A percentile compares a stretch with the other conserved stretches of the same genome.
Conservation (phyloP, 805 yeast species). For the Metschnikowia lachancei region DNA sequence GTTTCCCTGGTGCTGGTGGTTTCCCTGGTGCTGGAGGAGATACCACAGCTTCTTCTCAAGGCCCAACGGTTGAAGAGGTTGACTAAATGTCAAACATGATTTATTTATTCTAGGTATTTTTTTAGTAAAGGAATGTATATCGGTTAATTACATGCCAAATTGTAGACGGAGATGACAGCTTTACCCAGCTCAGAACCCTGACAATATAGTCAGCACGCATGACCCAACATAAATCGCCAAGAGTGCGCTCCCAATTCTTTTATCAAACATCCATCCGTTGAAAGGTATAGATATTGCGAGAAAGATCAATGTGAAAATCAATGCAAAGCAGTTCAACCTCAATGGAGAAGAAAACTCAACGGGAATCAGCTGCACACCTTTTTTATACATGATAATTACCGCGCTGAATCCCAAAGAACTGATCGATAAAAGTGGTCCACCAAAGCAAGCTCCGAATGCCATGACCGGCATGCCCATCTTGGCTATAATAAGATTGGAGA, state of each 20-base stretch:
- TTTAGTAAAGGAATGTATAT: background rate
- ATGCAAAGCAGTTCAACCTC: slow-evolving; percentile 15
- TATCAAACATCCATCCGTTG: slow-evolving; percentile 34
- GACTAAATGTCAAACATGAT: slow-evolving; percentile 4
- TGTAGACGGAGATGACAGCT: background rate
- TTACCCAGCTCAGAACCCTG: background rate
- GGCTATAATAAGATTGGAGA: slow-evolving; percentile 79
- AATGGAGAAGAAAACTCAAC: slow-evolving; percentile 16
- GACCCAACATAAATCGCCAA: slow-evolving; percentile 34
- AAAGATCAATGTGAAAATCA: slow-evolving; percentile 12
- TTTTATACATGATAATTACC: slow-evolving; percentile 13
- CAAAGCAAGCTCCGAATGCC: slow-evolving; percentile 95
- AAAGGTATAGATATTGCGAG: slow-evolving; percentile 14
- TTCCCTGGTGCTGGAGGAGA: slow-evolving; percentile 27
- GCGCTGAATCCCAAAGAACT: slow-evolving; percentile 74
- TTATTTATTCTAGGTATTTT: background rate
- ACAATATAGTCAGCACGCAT: slow-evolving; percentile 19
- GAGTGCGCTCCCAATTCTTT: slow-evolving; percentile 31
- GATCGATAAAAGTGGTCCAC: slow-evolving; percentile 81
- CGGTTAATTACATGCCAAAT: background rate
- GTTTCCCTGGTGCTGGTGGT: slow-evolving; percentile 19
- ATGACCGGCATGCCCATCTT: slow-evolving; percentile 77
- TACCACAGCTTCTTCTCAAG: slow-evolving; percentile 6
- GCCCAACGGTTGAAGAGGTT: slow-evolving; percentile 19
- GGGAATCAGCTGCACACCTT: slow-evolving; percentile 5